phyloP scores from a whole-genome alignment of 2,329 filamentous ascomycete genomes.

The Hirsutella thompsonii region DNA sequence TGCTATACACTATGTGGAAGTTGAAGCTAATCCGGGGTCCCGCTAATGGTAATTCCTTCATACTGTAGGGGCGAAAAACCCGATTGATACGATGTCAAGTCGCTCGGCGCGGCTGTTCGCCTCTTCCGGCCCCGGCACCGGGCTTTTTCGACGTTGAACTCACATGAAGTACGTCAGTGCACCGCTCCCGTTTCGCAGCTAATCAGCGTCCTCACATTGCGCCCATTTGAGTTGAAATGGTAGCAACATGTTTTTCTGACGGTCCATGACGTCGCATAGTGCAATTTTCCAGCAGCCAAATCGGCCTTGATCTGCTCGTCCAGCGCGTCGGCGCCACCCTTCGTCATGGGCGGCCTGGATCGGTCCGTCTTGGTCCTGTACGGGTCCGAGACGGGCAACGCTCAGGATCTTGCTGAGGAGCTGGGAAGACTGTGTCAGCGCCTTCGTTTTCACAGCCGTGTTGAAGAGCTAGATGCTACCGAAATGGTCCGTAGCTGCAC shows the following conservation, averaged over 20 bases:
- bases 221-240: too few relatives aligned
- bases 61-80: too few relatives aligned
- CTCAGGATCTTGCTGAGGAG: slow-evolving; percentile 82
- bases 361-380: slow-evolving; percentile 61
- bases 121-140: slow-evolving; percentile 4
- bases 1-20: too few relatives aligned
- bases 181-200: too few relatives aligned
- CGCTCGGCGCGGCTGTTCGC: not conserved
- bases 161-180: too few relatives aligned
- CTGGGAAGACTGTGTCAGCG: slow-evolving; percentile 63
- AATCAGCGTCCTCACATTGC: too few relatives aligned
- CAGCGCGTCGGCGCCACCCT: not conserved
- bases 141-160: slow-evolving; percentile 1
- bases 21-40: too few relatives aligned
- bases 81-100: slow-evolving; percentile 6
- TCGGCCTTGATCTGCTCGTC: not conserved
- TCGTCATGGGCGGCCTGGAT: slow-evolving; percentile 13
- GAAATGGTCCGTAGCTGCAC: slow-evolving; percentile 48
- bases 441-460: slow-evolving; percentile 62
- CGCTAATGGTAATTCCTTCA: too few relatives aligned
- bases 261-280: too few relatives aligned
- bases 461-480: slow-evolving; percentile 66
- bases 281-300: too few relatives aligned
- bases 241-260: too few relatives aligned
- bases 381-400: slow-evolving; percentile 89